A percentile compares a stretch with the other conserved stretches of the same genome.
Evolutionary conservation across 192 early-diverging fungal genomes (phyloP).

Genomic region (Coemansia sp.): DNA sequence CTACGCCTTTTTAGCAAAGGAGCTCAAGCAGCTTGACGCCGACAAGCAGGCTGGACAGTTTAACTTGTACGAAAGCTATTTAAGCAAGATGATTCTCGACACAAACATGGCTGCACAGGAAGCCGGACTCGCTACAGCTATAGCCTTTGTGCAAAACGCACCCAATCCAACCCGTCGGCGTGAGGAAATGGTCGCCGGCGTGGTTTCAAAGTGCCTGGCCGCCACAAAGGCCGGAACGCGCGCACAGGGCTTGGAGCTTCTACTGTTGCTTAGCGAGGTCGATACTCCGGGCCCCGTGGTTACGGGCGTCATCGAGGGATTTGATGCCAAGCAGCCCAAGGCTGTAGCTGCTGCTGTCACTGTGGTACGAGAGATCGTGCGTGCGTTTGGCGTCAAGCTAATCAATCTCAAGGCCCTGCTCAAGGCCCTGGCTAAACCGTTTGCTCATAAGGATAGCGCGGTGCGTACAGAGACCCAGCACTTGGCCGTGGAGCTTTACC

Average conservation of each 20-base stretch:
- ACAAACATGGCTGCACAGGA: constrained; percentile 92
- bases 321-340: constrained; percentile 90
- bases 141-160: constrained; percentile 78
- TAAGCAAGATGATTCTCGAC: constrained; percentile 84
- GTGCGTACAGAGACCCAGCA: constrained; percentile 84
- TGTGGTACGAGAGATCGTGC: constrained; percentile 64
- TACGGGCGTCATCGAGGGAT: constrained; percentile 71
- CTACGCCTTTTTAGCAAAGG: constrained; percentile 76
- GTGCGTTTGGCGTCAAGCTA: constrained; percentile 79
- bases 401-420: constrained; percentile 81
- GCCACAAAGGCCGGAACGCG: constrained; percentile 82
- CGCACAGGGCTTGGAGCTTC: constrained; percentile 71
- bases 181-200: constrained; percentile 67
- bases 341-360: constrained; percentile 74
- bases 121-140: constrained; percentile 72
- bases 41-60: constrained; percentile 64
- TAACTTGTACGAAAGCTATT: constrained; percentile 65
- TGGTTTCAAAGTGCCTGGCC: constrained; percentile 87
- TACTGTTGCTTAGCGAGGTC: constrained; percentile 87
- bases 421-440: constrained; percentile 84
- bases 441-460: constrained; percentile 91
- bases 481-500: constrained; percentile 85
- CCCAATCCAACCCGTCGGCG: constrained; percentile 74
- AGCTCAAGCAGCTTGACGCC: constrained; percentile 69
- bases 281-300: constrained; percentile 84